Conservation (phyloP, 257 asterid genomes). For the Gentiana dahurica region DNA sequence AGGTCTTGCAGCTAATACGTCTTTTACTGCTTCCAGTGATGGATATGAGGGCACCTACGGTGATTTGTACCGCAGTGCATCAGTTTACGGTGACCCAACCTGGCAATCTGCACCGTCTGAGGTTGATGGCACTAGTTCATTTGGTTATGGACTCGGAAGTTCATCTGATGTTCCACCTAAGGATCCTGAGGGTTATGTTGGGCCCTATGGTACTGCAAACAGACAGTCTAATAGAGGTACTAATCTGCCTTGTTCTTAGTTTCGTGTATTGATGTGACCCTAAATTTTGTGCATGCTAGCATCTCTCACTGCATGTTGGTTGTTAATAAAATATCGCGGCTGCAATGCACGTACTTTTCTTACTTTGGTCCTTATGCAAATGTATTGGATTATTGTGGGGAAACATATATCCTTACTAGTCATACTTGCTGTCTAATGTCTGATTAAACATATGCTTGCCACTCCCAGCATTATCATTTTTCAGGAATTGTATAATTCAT, state of each 20-base stretch:
- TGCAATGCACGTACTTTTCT: too few relatives aligned
- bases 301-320: background rate
- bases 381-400: too few relatives aligned
- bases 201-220: constrained; percentile 36
- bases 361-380: too few relatives aligned
- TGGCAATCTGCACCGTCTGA: constrained; percentile 38
- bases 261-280: background rate
- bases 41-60: constrained; percentile 33
- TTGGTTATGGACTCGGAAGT: constrained; percentile 41
- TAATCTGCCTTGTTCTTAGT: constrained; percentile 2
- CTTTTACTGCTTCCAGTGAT: constrained; percentile 40
- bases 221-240: constrained; percentile 77
- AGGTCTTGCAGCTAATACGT: constrained; percentile 35
- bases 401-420: too few relatives aligned
- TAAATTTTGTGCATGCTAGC: background rate
- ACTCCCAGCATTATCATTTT: too few relatives aligned
- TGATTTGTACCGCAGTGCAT: constrained; percentile 26
- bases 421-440: too few relatives aligned
- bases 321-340: too few relatives aligned
- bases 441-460: too few relatives aligned
- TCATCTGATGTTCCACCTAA: constrained; percentile 29
- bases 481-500: too few relatives aligned
- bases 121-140: constrained; percentile 31
- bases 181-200: constrained; percentile 33
- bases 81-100: constrained; percentile 32